A percentile compares a stretch with the other conserved stretches of the same genome.
phyloP scores from a whole-genome alignment of 2,329 filamentous ascomycete species.

The Periglandula ipomoeae region DNA sequence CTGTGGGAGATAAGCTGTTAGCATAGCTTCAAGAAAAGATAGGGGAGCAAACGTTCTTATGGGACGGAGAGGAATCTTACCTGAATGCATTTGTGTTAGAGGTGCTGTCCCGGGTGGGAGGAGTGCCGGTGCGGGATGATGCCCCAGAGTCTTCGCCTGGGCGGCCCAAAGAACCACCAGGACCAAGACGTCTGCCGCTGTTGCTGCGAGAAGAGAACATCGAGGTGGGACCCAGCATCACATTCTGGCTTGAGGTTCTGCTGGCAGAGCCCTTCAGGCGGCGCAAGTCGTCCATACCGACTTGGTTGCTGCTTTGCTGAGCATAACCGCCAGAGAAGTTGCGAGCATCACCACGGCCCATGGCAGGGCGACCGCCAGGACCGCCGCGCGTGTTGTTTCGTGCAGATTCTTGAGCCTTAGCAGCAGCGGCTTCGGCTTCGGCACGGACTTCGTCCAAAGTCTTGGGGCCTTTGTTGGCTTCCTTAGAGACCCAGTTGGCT shows the following conservation, averaged over 20 bases:
- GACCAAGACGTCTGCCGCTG: constrained; percentile 74
- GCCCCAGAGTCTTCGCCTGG: constrained; percentile 76
- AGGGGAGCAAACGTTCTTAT: neutral
- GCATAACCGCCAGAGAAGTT: constrained; percentile 67
- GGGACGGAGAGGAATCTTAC: constrained; percentile 43
- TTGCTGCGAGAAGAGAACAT: constrained; percentile 86
- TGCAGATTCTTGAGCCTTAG: constrained; percentile 69
- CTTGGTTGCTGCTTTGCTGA: constrained; percentile 71
- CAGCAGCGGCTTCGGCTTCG: constrained; percentile 70
- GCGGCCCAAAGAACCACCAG: constrained; percentile 62
- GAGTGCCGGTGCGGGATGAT: constrained; percentile 84
- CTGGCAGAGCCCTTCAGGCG: constrained; percentile 61
- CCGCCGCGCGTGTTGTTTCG: constrained; percentile 55
- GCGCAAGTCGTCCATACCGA: constrained; percentile 85
- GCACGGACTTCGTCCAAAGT: constrained; percentile 88
- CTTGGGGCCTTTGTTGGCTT: constrained; percentile 89
- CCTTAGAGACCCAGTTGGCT: constrained; percentile 75
- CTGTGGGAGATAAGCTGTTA: constrained; percentile 21
- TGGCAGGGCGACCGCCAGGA: constrained; percentile 54
- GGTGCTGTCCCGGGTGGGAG: constrained; percentile 51
- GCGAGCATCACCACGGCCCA: constrained; percentile 80
- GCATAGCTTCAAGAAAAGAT: neutral
- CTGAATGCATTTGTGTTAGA: constrained; percentile 86
- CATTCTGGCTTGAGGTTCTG: constrained; percentile 52
- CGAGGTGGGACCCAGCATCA: constrained; percentile 70